phyloP scores from a whole-genome alignment of 73 alveolate genomes.

The Tetrahymena elliotti region DNA sequence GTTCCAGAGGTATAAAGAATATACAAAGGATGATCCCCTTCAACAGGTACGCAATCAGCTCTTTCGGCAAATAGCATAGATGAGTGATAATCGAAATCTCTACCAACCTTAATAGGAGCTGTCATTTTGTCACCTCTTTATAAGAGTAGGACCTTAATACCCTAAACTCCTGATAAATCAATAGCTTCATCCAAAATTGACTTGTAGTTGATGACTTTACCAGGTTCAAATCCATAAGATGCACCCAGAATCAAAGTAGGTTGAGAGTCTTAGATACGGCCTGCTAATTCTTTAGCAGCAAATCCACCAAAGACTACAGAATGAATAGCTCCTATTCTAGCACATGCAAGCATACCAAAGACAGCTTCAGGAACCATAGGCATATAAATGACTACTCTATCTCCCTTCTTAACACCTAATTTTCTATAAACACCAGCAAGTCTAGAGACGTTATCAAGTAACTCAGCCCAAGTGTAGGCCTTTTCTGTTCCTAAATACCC shows the following conservation, averaged over 20 bases:
- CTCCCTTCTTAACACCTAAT: slow-evolving; percentile 85
- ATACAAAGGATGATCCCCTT: slow-evolving; percentile 82
- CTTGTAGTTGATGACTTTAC: slow-evolving; percentile 72
- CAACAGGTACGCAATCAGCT: slow-evolving; percentile 66
- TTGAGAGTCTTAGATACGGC: slow-evolving; percentile 81
- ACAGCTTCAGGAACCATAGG: slow-evolving; percentile 99
- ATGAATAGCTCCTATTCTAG: slow-evolving; percentile 99
- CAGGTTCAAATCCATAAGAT: slow-evolving; percentile 94
- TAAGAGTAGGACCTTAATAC: slow-evolving; percentile 44
- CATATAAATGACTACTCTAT: slow-evolving; percentile 91
- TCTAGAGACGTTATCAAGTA: slow-evolving; percentile 75
- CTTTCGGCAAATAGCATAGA: slow-evolving; percentile 38
- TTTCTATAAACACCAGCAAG: slow-evolving; percentile 76
- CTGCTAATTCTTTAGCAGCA: slow-evolving; percentile 92
- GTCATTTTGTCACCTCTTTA: slow-evolving; percentile 51
- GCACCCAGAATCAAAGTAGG: slow-evolving; percentile 87
- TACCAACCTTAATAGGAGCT: slow-evolving; percentile 5
- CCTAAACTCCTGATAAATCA: slow-evolving; percentile 45
- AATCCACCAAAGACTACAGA: slow-evolving; percentile 99
- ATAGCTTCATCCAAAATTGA: slow-evolving; percentile 85
- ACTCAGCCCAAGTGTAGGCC: slow-evolving; percentile 75
- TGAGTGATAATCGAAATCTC: slow-evolving; percentile 56
- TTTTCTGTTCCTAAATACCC: slow-evolving; percentile 53
- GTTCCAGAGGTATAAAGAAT: slow-evolving; percentile 99
- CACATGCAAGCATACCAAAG: slow-evolving; percentile 95